These are phyloP conservation scores for Arxiozyma telluris DNA, from an alignment of 1,139 yeast species.

Conservation along the genomic window DNA sequence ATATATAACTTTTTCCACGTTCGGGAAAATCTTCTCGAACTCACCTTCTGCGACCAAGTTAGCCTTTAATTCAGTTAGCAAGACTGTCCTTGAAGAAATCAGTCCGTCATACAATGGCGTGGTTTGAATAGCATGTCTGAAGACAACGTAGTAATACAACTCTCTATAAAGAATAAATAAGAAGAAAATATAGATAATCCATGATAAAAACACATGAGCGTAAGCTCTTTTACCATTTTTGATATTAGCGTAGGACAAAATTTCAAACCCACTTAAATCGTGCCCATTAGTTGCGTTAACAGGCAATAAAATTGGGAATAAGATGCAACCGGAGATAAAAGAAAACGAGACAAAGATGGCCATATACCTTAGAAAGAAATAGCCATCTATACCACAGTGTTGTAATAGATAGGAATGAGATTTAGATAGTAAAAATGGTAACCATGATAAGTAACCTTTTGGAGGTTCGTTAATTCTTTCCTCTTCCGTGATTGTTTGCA, in stretches of 20 bases:
- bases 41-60: slow-evolving; percentile 42
- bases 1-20: slow-evolving; percentile 51
- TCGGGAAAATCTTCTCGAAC: slow-evolving; percentile 50
- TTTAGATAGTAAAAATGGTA: slow-evolving; percentile 41
- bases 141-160: slow-evolving; percentile 54
- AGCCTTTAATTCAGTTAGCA: slow-evolving; percentile 54
- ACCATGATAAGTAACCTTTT: slow-evolving; percentile 48
- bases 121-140: slow-evolving; percentile 59
- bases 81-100: slow-evolving; percentile 56
- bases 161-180: slow-evolving; percentile 62
- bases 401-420: slow-evolving; percentile 65
- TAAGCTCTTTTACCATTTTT: slow-evolving; percentile 49
- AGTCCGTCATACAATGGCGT: slow-evolving; percentile 64
- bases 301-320: slow-evolving; percentile 77
- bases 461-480: slow-evolving; percentile 50
- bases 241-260: slow-evolving; percentile 56
- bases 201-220: slow-evolving; percentile 65
- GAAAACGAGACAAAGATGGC: slow-evolving; percentile 53
- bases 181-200: slow-evolving; percentile 55
- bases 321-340: slow-evolving; percentile 51
- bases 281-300: slow-evolving; percentile 79
- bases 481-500: slow-evolving; percentile 38
- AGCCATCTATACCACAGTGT: slow-evolving; percentile 82
- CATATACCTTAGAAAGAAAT: slow-evolving; percentile 71
- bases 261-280: slow-evolving; percentile 46